Evolutionary conservation across 257 asterid species (phyloP).

Genomic region (Solanum clarkiae): DNA sequence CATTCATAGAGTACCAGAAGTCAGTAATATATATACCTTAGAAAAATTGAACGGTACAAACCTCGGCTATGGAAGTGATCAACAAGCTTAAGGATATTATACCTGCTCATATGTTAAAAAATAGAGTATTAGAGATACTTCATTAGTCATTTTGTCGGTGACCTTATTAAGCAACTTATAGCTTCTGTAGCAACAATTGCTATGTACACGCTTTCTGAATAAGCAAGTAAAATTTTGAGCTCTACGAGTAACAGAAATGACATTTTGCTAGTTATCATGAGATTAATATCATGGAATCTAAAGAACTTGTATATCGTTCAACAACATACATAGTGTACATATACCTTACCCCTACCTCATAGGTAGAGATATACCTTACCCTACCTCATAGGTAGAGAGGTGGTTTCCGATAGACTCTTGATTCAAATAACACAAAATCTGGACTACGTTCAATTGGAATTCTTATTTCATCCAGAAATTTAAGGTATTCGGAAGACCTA

Average conservation of each 20-base stretch:
- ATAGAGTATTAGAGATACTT: neutral
- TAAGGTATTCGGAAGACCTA: neutral
- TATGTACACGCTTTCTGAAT: neutral
- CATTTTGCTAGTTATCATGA: neutral
- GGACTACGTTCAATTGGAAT: neutral
- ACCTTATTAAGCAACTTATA: neutral
- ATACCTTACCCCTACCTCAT: neutral
- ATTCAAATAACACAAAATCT: neutral
- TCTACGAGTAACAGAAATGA: neutral
- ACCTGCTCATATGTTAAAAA: constrained; percentile 29
- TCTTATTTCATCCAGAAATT: neutral
- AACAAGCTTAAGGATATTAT: constrained; percentile 56
- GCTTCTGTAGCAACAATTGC: neutral
- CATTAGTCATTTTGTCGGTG: neutral
- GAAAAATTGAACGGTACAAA: constrained; percentile 59
- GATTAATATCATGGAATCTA: neutral
- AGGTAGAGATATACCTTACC: neutral
- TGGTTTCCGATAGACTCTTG: neutral
- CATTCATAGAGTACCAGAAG: neutral
- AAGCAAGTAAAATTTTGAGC: neutral
- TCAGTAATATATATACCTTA: constrained; percentile 33
- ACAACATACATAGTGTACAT: neutral
- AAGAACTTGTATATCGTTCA: neutral
- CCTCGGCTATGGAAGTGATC: constrained; percentile 83
- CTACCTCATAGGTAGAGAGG: neutral